Conservation (phyloP, 2,329 filamentous ascomycete genomes). For the Botrytis squamosa region DNA sequence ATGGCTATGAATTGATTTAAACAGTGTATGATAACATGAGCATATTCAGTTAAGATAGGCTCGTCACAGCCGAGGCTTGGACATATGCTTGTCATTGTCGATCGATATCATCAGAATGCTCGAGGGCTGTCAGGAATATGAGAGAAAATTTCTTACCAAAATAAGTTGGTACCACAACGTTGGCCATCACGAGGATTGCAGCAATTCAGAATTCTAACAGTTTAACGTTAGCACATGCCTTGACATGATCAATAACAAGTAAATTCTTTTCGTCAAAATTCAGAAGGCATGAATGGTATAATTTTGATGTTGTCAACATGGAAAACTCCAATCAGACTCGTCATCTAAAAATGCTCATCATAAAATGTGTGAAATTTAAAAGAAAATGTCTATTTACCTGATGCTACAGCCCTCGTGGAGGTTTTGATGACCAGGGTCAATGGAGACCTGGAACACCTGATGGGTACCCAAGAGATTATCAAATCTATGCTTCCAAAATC, state of each 20-base stretch:
- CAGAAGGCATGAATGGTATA: constrained; percentile 72
- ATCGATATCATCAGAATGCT: constrained; percentile 76
- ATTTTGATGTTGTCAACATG: constrained; percentile 66
- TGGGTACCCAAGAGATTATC: not conserved
- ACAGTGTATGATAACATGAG: constrained; percentile 27
- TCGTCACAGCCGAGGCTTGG: constrained; percentile 68
- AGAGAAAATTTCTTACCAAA: constrained; percentile 25
- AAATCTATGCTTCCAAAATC: constrained; percentile 13
- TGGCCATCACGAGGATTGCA: not conserved
- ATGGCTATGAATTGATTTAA: constrained; percentile 1
- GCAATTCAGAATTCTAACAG: not conserved
- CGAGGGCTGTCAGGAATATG: constrained; percentile 28
- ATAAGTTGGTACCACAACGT: not conserved
- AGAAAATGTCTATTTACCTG: constrained; percentile 27
- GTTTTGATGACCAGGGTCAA: not conserved
- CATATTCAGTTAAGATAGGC: constrained; percentile 50
- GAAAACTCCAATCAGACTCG: constrained; percentile 75
- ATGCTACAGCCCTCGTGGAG: not conserved
- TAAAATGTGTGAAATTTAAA: constrained; percentile 27
- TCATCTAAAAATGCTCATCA: constrained; percentile 65
- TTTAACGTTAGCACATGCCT: constrained; percentile 18
- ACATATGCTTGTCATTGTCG: constrained; percentile 96
- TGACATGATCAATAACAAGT: constrained; percentile 37
- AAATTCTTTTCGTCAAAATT: constrained; percentile 24
- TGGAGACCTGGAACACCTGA: not conserved